Conservation (phyloP, 2,329 filamentous ascomycete species). For the Aspergillus uvarum region DNA sequence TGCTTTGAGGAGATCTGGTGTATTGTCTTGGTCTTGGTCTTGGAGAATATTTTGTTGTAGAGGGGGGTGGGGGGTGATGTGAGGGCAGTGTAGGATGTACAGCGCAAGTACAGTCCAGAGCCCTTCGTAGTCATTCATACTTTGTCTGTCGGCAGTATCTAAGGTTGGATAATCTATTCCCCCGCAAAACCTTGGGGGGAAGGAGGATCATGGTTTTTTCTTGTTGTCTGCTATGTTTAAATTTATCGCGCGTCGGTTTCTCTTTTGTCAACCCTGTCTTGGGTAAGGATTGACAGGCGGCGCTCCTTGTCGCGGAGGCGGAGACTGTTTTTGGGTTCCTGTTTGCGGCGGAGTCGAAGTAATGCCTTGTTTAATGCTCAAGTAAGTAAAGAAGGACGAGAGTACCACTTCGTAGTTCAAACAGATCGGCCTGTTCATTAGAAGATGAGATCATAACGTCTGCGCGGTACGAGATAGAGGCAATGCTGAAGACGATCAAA, state of each 20-base stretch:
- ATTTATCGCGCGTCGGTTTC: background rate
- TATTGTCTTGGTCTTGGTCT: too few relatives aligned
- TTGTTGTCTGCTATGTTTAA: background rate
- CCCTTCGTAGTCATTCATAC: background rate
- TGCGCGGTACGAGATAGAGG: background rate
- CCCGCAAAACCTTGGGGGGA: background rate
- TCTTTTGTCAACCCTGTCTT: background rate
- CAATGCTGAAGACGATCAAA: background rate
- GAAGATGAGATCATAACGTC: background rate
- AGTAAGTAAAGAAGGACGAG: background rate
- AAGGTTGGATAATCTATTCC: background rate
- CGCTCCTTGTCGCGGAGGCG: background rate
- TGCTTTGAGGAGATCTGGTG: too few relatives aligned
- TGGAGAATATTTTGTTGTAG: background rate
- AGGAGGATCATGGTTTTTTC: background rate
- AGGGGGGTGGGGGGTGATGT: background rate
- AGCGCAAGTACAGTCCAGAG: too few relatives aligned
- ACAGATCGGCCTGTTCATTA: background rate
- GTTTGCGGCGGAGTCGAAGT: background rate
- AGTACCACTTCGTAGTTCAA: background rate
- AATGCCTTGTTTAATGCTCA: background rate
- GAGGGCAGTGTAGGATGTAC: background rate
- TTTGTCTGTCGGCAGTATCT: background rate
- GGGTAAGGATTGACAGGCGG: conserved; percentile 5
- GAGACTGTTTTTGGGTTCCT: background rate